Evolutionary conservation across 2,329 filamentous ascomycete species (phyloP).

Genomic region (Calonectria hawksworthii): DNA sequence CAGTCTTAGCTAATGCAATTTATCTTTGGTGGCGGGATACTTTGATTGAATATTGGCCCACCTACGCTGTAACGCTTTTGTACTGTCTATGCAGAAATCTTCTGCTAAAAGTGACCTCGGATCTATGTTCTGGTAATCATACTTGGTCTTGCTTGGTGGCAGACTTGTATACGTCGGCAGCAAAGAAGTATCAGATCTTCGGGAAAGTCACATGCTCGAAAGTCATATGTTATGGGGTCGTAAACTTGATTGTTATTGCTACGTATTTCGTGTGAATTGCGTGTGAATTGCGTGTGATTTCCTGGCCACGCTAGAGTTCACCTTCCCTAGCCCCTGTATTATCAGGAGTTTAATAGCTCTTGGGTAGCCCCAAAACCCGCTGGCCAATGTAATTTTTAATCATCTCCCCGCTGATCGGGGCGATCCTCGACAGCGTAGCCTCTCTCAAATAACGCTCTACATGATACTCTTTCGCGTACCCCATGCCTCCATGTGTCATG

Average conservation of each 20-base stretch:
- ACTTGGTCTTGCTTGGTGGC: neutral
- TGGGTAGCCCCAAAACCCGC: constrained; percentile 15
- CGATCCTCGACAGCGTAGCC: constrained; percentile 18
- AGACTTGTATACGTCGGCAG: too few relatives aligned
- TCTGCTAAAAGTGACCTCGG: neutral
- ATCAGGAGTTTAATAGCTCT: constrained; percentile 12
- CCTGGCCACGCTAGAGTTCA: too few relatives aligned
- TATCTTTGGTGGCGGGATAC: neutral
- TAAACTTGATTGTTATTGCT: too few relatives aligned
- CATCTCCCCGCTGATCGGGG: constrained; percentile 29
- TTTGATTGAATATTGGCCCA: neutral
- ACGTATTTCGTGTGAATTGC: too few relatives aligned
- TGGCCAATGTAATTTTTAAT: constrained; percentile 32
- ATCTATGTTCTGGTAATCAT: neutral
- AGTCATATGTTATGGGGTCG: too few relatives aligned
- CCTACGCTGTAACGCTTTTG: neutral
- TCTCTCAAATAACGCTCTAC: constrained; percentile 29
- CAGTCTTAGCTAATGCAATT: neutral
- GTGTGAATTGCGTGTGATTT: too few relatives aligned
- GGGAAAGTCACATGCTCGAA: too few relatives aligned
- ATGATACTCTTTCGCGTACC: constrained; percentile 30
- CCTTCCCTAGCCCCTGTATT: too few relatives aligned
- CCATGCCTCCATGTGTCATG: constrained; percentile 29
- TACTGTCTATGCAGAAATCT: neutral
- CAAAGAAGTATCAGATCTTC: too few relatives aligned